phyloP scores from a whole-genome alignment of 495 filamentous ascomycete genomes.

The Hyaloscypha variabilis region DNA sequence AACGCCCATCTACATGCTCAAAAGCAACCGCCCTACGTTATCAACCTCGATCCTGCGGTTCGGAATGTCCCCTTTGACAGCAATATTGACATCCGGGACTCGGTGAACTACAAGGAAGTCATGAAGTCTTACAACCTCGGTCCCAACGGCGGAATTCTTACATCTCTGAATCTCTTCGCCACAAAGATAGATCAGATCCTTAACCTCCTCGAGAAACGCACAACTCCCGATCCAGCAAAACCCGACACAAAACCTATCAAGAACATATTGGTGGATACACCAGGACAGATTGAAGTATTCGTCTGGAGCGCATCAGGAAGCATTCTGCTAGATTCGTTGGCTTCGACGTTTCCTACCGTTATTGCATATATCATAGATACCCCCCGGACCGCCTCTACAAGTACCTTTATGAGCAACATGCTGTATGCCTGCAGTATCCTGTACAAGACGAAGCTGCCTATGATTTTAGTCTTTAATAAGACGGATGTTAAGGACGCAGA shows the following conservation, averaged over 20 bases:
- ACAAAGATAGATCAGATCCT: conserved; percentile 98
- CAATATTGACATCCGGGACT: conserved; percentile 99
- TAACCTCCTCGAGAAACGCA: conserved; percentile 83
- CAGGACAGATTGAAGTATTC: conserved; percentile 97
- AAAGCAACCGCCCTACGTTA: conserved; percentile 80
- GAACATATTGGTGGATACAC: conserved; percentile 91
- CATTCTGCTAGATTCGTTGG: conserved; percentile 91
- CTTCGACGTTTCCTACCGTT: conserved; percentile 91
- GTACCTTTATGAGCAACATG: conserved; percentile 99
- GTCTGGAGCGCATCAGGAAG: conserved; percentile 94
- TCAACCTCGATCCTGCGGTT: conserved; percentile 97
- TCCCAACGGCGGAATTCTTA: conserved; percentile 97
- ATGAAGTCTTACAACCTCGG: conserved; percentile 99
- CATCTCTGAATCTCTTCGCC: conserved; percentile 91
- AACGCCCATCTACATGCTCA: conserved; percentile 84
- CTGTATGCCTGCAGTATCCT: conserved; percentile 97
- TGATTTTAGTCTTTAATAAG: conserved; percentile 99
- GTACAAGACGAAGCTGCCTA: conserved; percentile 97
- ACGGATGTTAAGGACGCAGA: conserved; percentile 89
- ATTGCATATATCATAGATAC: conserved; percentile 98
- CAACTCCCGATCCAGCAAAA: conserved; percentile 61
- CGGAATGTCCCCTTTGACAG: conserved; percentile 93
- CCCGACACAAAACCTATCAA: conserved; percentile 67
- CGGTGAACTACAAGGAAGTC: conserved; percentile 98
- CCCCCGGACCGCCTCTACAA: conserved; percentile 86